Base-by-base conservation (phyloP, 805 yeast species). In the Lipomyces orientalis region DNA sequence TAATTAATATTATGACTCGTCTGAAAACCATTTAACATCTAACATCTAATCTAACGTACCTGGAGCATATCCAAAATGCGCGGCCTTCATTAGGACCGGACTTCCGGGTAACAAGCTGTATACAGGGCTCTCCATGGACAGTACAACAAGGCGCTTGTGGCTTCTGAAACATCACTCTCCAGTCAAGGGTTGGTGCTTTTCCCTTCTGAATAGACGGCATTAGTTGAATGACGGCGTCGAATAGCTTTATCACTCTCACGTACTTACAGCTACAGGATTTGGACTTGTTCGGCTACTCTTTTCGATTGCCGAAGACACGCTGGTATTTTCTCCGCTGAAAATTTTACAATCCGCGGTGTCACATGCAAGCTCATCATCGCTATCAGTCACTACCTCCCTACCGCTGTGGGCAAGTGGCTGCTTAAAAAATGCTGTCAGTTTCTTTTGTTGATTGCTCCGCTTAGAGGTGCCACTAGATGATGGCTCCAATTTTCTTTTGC, bases 11-110 rank as follows among this genome's bases (percentile, higher is more conserved):
- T 31, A 25, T 58, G 64, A 19, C 46, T 61, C 22, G 22, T 59
- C 7, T 14, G 12, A 29, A 31, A n/a, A n/a, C 9, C 33, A 55
- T 12, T 5, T 8, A 6, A 49, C 12, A 29, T 1, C 2, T 4
- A 5, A 35, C 60, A 14, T 8, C 7, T 35, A 6, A 29, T 1
- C 2, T 4, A 5, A 35, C 60, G 9, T 60, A 69, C 73, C 78
- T 70, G 2, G 74, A 61, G 62, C 83, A 81, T 8, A 75, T 70
- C 83, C 83, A 81, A 64, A 81, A 81, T 10, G 73, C 72, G 12
- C 81, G 75, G 37, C 82, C 82, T 58, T 74, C 73, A 60, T 80
- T 79, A 12, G 75, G 71, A 1, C 81, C 81, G 7, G 74, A 71
- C 59, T 78, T 79, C 35, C 73, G 76, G 4, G 80, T 70, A 6